Evolutionary conservation across 768 basidiomycete species (phyloP).

Genomic region (Chalciporus chontae): DNA sequence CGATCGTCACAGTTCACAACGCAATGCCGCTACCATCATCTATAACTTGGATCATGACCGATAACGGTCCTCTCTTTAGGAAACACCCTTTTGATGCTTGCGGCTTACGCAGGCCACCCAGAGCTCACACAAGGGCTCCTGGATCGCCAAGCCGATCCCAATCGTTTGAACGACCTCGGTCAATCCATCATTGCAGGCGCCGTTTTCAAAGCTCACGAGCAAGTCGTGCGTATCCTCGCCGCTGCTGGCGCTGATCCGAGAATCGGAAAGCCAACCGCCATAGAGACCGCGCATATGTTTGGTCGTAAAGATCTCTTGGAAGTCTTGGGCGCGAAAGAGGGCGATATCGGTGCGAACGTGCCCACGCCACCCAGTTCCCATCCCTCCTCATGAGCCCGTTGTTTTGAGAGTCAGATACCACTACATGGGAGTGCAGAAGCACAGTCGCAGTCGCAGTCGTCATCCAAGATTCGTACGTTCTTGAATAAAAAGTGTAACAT

Average conservation of each 20-base stretch:
- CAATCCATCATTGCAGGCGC: conserved; percentile 77
- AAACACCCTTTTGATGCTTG: conserved; percentile 77
- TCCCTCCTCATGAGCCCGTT: background rate
- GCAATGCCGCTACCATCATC: background rate
- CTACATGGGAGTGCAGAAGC: background rate
- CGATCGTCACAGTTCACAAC: background rate
- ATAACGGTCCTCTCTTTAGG: conserved; percentile 37
- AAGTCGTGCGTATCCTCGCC: conserved; percentile 55
- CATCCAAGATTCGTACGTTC: background rate
- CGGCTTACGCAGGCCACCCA: conserved; percentile 66
- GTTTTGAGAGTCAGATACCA: background rate
- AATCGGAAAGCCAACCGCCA: conserved; percentile 62
- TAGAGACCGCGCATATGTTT: conserved; percentile 69
- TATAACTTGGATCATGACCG: background rate
- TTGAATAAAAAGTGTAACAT: background rate
- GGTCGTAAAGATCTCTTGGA: conserved; percentile 51
- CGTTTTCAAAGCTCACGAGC: conserved; percentile 69
- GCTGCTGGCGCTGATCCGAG: conserved; percentile 58
- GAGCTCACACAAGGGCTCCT: conserved; percentile 53
- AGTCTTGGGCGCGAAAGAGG: conserved; percentile 56
- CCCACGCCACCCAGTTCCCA: conserved; percentile 24
- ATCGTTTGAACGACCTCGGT: conserved; percentile 64
- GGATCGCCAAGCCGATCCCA: conserved; percentile 57
- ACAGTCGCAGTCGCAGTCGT: background rate
- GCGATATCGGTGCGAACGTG: conserved; percentile 38